Conservation (phyloP, 768 basidiomycete species). For the Tephrocybe sp. region DNA sequence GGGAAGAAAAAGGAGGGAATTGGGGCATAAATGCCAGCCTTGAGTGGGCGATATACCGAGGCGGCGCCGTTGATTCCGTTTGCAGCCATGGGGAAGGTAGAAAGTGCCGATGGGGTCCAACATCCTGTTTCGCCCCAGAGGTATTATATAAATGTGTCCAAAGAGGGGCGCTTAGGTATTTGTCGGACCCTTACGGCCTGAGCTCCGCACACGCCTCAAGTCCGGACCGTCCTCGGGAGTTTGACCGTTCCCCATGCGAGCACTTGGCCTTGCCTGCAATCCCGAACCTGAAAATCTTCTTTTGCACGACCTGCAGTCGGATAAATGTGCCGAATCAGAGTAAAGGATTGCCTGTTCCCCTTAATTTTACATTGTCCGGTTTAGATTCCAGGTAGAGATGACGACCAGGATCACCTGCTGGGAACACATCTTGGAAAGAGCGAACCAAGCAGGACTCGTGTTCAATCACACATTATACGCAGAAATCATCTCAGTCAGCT, state of each 20-base stretch:
- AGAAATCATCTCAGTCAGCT: background rate
- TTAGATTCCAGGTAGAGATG: too few relatives aligned
- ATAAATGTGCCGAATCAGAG: background rate
- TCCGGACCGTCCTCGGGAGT: conserved; percentile 24
- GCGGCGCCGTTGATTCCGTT: conserved; percentile 36
- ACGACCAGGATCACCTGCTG: conserved; percentile 5
- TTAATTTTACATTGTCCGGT: too few relatives aligned
- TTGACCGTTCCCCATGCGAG: conserved; percentile 6
- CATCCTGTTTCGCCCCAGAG: conserved; percentile 15
- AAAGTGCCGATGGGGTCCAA: conserved; percentile 14
- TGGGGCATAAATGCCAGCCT: conserved; percentile 80
- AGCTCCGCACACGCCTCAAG: conserved; percentile 15
- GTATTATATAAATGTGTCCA: conserved; percentile 22
- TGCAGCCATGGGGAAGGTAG: conserved; percentile 37
- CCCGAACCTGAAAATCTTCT: conserved; percentile 2
- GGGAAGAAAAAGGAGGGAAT: conserved; percentile 83
- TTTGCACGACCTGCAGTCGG: background rate
- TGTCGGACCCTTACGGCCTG: conserved; percentile 27
- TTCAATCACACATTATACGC: conserved; percentile 4
- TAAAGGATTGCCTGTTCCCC: too few relatives aligned
- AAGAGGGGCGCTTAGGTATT: conserved; percentile 12
- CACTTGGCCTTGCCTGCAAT: background rate
- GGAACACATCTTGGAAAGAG: background rate
- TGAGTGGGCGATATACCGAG: conserved; percentile 53
- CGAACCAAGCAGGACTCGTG: conserved; percentile 5